These are phyloP conservation scores for Crithidia sp. DNA, from an alignment of 208 protist species.

Conservation along the genomic window DNA sequence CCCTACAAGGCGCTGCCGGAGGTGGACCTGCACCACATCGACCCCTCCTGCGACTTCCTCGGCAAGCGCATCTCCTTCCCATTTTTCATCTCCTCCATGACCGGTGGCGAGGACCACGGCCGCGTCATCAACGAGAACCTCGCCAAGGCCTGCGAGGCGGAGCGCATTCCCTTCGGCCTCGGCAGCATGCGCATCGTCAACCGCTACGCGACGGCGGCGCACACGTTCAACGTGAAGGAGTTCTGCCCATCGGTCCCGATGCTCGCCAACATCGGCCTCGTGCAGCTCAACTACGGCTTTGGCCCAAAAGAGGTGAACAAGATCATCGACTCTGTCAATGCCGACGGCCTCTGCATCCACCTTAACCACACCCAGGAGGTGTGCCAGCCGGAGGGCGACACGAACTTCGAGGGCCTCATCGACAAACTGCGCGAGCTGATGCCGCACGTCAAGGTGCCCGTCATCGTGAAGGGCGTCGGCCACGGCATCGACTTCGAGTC, in stretches of 20 bases:
- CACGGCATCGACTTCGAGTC: slow-evolving; percentile 88
- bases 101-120: slow-evolving; percentile 88
- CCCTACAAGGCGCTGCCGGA: slow-evolving; percentile 90
- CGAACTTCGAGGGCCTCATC: slow-evolving; percentile 87
- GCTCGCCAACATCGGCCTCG: slow-evolving; percentile 92
- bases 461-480: slow-evolving; percentile 91
- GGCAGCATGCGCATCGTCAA: slow-evolving; percentile 93
- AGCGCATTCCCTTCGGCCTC: slow-evolving; percentile 88
- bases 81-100: slow-evolving; percentile 92
- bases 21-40: slow-evolving; percentile 78
- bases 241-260: slow-evolving; percentile 89
- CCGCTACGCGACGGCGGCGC: slow-evolving; percentile 74
- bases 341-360: slow-evolving; percentile 92
- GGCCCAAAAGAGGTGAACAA: slow-evolving; percentile 84
- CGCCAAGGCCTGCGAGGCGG: slow-evolving; percentile 87
- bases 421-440: slow-evolving; percentile 73
- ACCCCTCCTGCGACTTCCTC: slow-evolving; percentile 78
- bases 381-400: slow-evolving; percentile 92
- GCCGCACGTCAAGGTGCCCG: slow-evolving; percentile 85
- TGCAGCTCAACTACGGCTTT: slow-evolving; percentile 94
- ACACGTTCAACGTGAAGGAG: slow-evolving; percentile 91
- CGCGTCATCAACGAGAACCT: slow-evolving; percentile 93
- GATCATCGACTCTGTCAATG: slow-evolving; percentile 77
- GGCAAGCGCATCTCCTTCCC: slow-evolving; percentile 82
- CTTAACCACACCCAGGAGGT: slow-evolving; percentile 92